Percentiles rank a stretch among this genome's conserved stretches.
Evolutionary conservation across 495 filamentous ascomycete genomes (phyloP).

Genomic region (Penicillium diatomitis): DNA sequence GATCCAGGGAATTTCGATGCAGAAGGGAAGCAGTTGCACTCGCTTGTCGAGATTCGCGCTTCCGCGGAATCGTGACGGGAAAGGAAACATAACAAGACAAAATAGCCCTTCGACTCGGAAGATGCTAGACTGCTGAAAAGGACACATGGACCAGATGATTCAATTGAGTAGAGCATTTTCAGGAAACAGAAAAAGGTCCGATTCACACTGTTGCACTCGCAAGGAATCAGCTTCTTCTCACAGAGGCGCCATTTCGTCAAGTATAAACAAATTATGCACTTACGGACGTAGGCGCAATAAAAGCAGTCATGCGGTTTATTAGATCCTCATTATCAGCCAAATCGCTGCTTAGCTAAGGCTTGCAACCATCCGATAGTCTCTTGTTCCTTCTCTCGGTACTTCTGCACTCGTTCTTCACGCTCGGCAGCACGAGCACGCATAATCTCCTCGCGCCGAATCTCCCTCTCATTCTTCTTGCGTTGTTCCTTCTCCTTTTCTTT

Average conservation of each 20-base stretch:
- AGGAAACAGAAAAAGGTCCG: no score
- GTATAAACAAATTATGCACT: no score
- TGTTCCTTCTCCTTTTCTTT: conserved; percentile 30
- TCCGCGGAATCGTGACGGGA: no score
- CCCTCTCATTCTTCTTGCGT: conserved; percentile 36
- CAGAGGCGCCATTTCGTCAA: no score
- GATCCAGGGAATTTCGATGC: conserved; percentile 37
- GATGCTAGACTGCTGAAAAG: no score
- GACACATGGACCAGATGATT: no score
- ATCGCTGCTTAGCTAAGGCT: conserved; percentile 36
- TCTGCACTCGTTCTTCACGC: conserved; percentile 34
- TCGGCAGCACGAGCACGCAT: conserved; percentile 30
- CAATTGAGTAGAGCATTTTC: no score
- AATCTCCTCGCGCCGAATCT: conserved; percentile 35
- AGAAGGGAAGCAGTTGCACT: conserved; percentile 32
- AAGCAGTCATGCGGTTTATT: background rate
- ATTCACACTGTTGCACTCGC: no score
- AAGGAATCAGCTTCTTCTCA: no score
- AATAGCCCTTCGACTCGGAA: no score
- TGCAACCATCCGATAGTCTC: conserved; percentile 39
- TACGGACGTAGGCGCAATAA: background rate
- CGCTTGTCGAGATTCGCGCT: conserved; percentile 9
- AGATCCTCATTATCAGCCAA: conserved; percentile 19
- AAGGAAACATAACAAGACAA: no score
- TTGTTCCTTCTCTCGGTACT: conserved; percentile 36